These are phyloP conservation scores for Pachyrhizus erosus DNA, from an alignment of 306 rosid species.

Conservation along the genomic window DNA sequence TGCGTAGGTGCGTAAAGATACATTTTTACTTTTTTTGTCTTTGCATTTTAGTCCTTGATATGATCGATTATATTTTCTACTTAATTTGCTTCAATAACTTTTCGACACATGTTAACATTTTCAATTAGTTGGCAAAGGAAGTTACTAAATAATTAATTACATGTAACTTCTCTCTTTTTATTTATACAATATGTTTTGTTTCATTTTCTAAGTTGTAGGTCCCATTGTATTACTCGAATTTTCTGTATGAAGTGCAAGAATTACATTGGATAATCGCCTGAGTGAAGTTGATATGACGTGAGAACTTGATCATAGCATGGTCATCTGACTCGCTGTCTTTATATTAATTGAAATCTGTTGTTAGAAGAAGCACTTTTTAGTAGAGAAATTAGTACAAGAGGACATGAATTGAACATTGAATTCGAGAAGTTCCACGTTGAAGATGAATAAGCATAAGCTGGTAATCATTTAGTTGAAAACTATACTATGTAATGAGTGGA, in stretches of 20 bases:
- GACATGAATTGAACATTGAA: slow-evolving; percentile 32
- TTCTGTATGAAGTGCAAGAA: neutral
- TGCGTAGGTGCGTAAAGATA: slow-evolving; percentile 48
- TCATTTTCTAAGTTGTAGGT: neutral
- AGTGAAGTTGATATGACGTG: slow-evolving; percentile 31
- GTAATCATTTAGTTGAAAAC: slow-evolving; percentile 41
- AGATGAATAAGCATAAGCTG: neutral
- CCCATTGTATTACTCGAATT: neutral
- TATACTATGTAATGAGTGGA: slow-evolving; percentile 28
- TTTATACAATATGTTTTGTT: slow-evolving; percentile 1
- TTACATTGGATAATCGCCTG: neutral
- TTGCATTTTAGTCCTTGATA: slow-evolving; percentile 40
- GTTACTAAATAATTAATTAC: slow-evolving; percentile 1
- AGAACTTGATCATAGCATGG: slow-evolving; percentile 25
- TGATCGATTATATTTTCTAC: slow-evolving; percentile 43
- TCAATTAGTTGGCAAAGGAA: slow-evolving; percentile 2
- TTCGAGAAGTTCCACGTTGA: slow-evolving; percentile 37
- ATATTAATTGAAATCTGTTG: neutral
- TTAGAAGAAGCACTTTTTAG: slow-evolving; percentile 34
- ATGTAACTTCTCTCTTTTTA: neutral
- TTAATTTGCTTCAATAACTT: slow-evolving; percentile 1
- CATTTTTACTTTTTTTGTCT: slow-evolving; percentile 38
- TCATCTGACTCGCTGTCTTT: slow-evolving; percentile 4
- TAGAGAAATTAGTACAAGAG: slow-evolving; percentile 29
- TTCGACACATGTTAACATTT: slow-evolving; percentile 32